These are phyloP conservation scores for Ambrosia artemisiifolia DNA, from an alignment of 129 eudicot species.

Conservation along the genomic window DNA sequence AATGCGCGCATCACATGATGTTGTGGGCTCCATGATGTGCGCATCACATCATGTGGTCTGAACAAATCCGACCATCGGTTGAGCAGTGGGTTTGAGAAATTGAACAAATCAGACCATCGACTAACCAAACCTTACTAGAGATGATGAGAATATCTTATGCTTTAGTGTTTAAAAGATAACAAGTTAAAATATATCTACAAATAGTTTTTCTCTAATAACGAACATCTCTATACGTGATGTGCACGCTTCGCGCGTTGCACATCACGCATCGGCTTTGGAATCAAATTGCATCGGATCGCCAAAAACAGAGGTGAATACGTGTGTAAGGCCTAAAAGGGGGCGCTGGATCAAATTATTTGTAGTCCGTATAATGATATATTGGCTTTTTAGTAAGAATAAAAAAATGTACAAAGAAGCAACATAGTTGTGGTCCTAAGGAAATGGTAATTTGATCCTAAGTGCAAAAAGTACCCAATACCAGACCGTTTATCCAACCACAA, in stretches of 20 bases:
- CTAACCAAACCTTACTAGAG: too few species aligned
- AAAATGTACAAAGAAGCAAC: background rate
- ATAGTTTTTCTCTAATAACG: too few species aligned
- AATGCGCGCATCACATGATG: background rate
- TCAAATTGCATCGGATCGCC: too few species aligned
- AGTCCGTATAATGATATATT: background rate
- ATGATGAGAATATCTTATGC: too few species aligned
- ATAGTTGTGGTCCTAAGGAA: background rate
- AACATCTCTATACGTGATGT: too few species aligned
- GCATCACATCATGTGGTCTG: background rate
- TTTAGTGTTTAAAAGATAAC: too few species aligned
- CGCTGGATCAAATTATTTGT: background rate
- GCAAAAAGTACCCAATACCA: background rate
- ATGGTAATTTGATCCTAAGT: background rate
- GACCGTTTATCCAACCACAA: background rate
- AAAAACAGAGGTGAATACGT: background rate
- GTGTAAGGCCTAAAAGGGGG: background rate
- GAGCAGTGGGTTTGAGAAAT: too few species aligned
- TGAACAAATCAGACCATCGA: too few species aligned
- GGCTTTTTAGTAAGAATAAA: background rate
- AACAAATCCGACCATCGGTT: too few species aligned
- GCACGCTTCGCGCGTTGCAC: too few species aligned
- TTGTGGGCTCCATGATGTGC: background rate
- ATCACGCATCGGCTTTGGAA: too few species aligned
- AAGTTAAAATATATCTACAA: too few species aligned